These are phyloP conservation scores for Trichocomaceae sp. DNA, from an alignment of 2,329 filamentous ascomycete genomes.

Conservation along the genomic window DNA sequence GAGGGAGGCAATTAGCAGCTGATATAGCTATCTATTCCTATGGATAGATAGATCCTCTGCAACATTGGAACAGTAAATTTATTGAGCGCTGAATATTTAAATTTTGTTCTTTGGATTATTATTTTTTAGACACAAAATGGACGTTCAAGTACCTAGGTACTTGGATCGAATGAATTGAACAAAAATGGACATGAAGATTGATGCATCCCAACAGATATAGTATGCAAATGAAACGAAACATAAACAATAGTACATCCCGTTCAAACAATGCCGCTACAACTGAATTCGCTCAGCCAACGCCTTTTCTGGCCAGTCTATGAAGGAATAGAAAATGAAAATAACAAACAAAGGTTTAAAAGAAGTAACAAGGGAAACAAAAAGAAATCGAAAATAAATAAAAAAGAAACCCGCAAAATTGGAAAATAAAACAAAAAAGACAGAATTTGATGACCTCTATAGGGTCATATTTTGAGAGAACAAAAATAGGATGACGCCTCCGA, in stretches of 20 bases:
- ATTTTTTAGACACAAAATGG: not conserved
- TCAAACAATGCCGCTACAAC: constrained; percentile 7
- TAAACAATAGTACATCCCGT: not conserved
- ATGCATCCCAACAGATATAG: not conserved
- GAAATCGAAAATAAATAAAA: not conserved
- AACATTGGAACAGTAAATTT: not conserved
- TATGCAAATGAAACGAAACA: not conserved
- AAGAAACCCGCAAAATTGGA: not conserved
- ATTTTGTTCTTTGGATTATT: not conserved
- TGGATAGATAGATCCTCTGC: not conserved
- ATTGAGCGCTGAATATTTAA: not conserved
- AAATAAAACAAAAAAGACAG: not conserved
- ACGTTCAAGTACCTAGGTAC: not conserved
- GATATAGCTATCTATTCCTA: too few relatives aligned
- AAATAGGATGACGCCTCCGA: not conserved
- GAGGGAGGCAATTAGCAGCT: constrained; percentile 34
- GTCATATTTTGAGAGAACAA: not conserved
- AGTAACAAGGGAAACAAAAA: not conserved
- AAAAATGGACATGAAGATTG: not conserved
- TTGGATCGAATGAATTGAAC: not conserved
- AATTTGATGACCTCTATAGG: not conserved
- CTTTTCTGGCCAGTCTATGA: constrained; percentile 1
- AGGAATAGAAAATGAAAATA: not conserved
- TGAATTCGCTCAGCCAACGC: constrained; percentile 7
- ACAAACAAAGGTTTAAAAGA: not conserved